phyloP scores from a whole-genome alignment of 345 rosid species.

The Tarenaya hassleriana region DNA sequence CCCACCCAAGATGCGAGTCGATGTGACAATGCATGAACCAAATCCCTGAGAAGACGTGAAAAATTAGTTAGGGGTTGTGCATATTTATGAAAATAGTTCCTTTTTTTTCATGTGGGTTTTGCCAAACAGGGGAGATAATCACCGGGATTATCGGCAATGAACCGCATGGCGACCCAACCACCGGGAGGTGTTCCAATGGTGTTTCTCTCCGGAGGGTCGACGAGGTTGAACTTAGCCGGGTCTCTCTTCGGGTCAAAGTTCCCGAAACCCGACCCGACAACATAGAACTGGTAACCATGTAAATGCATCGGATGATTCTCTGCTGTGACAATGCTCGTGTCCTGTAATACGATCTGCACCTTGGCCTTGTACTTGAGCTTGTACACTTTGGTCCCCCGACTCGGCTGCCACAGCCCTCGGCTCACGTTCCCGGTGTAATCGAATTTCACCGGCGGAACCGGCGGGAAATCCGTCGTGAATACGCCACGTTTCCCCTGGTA shows the following conservation, averaged over 20 bases:
- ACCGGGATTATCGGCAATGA: constrained; percentile 97
- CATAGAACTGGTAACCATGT: constrained; percentile 91
- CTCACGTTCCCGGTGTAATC: constrained; percentile 71
- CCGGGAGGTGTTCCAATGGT: constrained; percentile 61
- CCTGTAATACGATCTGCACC: constrained; percentile 83
- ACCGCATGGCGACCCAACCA: constrained; percentile 94
- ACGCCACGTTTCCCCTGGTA: constrained; percentile 64
- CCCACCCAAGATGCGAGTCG: constrained; percentile 72
- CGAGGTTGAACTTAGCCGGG: constrained; percentile 59
- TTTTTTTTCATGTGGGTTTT: too few species aligned
- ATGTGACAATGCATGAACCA: constrained; percentile 97
- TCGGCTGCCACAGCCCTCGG: constrained; percentile 62
- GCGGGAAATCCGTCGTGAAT: constrained; percentile 84
- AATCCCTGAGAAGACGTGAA: constrained; percentile 49
- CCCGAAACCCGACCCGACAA: constrained; percentile 85
- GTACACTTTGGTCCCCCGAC: constrained; percentile 60
- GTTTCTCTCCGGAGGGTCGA: constrained; percentile 86
- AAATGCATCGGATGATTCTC: constrained; percentile 95
- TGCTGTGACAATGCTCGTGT: constrained; percentile 68
- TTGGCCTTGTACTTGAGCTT: constrained; percentile 63
- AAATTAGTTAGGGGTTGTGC: not conserved
- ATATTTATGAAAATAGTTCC: too few species aligned
- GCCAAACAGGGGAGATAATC: constrained; percentile 5
- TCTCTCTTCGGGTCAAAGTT: constrained; percentile 71
- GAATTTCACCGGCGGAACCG: constrained; percentile 65